Percentiles rank a stretch among this genome's conserved stretches.
These are phyloP conservation scores for Epichloe glyceriae DNA, from an alignment of 2,329 filamentous ascomycete genomes.

Conservation along the genomic window DNA sequence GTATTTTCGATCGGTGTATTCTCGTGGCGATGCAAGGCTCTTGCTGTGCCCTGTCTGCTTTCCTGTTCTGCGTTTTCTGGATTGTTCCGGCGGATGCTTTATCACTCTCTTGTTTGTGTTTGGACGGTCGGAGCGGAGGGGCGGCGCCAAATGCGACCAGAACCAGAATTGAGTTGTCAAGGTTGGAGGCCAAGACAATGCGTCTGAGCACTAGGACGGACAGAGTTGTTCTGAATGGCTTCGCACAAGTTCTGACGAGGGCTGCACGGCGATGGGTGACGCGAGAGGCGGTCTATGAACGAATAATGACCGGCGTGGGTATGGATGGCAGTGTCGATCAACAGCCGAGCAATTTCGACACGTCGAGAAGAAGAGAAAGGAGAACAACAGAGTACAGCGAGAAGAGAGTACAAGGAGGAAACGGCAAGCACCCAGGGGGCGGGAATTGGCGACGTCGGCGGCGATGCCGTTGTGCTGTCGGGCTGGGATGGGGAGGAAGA, in stretches of 20 bases:
- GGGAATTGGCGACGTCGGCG: conserved; percentile 14
- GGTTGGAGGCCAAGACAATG: background rate
- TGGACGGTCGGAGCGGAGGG: background rate
- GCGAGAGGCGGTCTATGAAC: conserved; percentile 1
- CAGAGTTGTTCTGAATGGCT: background rate
- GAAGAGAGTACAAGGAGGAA: conserved; percentile 5
- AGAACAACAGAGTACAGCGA: conserved; percentile 5
- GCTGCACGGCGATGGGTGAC: background rate
- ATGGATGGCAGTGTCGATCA: background rate
- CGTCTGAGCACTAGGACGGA: background rate
- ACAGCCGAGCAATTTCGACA: background rate
- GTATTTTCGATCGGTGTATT: background rate
- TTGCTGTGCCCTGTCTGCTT: background rate
- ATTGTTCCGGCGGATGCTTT: background rate
- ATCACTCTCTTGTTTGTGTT: background rate
- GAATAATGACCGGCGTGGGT: background rate
- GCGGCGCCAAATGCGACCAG: background rate
- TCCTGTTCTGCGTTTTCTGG: background rate
- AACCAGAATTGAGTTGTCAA: background rate
- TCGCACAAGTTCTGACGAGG: conserved; percentile 1
- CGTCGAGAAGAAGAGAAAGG: conserved; percentile 1
- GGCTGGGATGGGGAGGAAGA: conserved; percentile 14
- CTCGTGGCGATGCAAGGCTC: background rate
- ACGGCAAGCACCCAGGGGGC: conserved; percentile 10
- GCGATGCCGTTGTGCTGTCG: conserved; percentile 16